Base-by-base conservation (phyloP, 169 alveolate genomes). In the Eimeria acervulina region DNA sequence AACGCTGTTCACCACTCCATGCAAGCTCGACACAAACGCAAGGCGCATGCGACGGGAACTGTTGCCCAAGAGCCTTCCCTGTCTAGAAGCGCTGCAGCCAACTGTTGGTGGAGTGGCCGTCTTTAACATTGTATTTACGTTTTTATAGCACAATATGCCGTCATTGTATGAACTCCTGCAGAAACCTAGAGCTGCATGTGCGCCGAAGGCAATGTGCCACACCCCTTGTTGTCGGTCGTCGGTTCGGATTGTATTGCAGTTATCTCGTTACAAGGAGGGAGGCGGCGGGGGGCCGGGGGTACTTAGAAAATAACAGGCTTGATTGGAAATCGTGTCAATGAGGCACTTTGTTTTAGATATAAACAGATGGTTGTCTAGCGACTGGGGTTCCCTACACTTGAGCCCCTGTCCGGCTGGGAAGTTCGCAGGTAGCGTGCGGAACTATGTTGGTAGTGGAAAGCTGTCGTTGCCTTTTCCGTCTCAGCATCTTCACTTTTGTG, bases 11-110 rank as follows among this genome's bases (percentile, higher is more conserved):
- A 76, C 26, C 87, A 40, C 36, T 23, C 33, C 31, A 38, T 52
- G 52, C 47, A 68, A 13, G 59, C 87, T 76, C 59, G 87, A 76
- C 52, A 76, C 59, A 23, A 76, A 21, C 87, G 61, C 59, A 26
- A 40, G 87, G 87, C 87, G 87, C 87, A 76, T 76, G 87, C 87
- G 59, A 42, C 87, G 87, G 87, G 31, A 42, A 61, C 87, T 76
- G 61, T 26, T 40, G 87, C 59, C 52, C 26, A 33, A 76, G 61
- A 10, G 87, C 63, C 87, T 42, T 42, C 87, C 59, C 59, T 76
- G 87, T 19, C 87, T 40, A 76, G 87, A 40, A 38, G 33, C 17
- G 19, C 87, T 33, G 80, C 47, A 31, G 80, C 47, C 47, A 10
- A 68, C 12, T 68, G 80, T 31, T 68, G 80, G 33, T 33, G 23